Evolutionary conservation across 2,329 filamentous ascomycete species (phyloP).

Genomic region (Xylariaceae sp.): DNA sequence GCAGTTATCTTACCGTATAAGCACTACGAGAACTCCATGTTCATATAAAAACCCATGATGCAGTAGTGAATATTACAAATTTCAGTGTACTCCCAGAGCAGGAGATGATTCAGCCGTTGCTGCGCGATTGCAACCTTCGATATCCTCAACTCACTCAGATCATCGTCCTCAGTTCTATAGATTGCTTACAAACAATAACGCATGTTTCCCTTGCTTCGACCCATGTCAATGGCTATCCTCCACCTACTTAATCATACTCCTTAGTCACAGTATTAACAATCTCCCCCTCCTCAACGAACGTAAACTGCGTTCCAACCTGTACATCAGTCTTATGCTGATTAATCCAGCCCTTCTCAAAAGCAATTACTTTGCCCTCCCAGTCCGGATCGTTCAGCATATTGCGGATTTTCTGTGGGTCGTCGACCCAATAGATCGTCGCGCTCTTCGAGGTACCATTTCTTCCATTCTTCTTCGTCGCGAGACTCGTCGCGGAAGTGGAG

Average conservation of each 20-base stretch:
- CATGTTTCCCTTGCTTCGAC: too few relatives aligned
- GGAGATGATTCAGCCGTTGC: too few relatives aligned
- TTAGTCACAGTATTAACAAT: slow-evolving; percentile 13
- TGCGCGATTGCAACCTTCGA: too few relatives aligned
- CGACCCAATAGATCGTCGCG: slow-evolving; percentile 15
- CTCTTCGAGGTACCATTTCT: slow-evolving; percentile 14
- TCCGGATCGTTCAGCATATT: slow-evolving; percentile 17
- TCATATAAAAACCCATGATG: too few relatives aligned
- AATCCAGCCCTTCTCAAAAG: slow-evolving; percentile 17
- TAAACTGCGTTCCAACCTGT: slow-evolving; percentile 14
- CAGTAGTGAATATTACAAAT: too few relatives aligned
- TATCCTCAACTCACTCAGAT: too few relatives aligned
- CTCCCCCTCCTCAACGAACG: slow-evolving; percentile 14
- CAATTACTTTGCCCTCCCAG: slow-evolving; percentile 12
- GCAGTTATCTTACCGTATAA: too few relatives aligned
- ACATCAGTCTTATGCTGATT: slow-evolving; percentile 11
- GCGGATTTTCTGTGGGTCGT: slow-evolving; percentile 18
- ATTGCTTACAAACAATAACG: too few relatives aligned
- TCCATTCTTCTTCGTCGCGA: slow-evolving; percentile 10
- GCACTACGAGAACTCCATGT: too few relatives aligned
- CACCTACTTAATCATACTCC: not conserved
- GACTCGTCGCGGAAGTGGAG: not conserved
- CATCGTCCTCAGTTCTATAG: too few relatives aligned
- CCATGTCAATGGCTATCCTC: too few relatives aligned
- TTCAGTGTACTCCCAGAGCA: too few relatives aligned